phyloP scores from a whole-genome alignment of 2,329 filamentous ascomycete genomes.

The Davidsoniella australis region DNA sequence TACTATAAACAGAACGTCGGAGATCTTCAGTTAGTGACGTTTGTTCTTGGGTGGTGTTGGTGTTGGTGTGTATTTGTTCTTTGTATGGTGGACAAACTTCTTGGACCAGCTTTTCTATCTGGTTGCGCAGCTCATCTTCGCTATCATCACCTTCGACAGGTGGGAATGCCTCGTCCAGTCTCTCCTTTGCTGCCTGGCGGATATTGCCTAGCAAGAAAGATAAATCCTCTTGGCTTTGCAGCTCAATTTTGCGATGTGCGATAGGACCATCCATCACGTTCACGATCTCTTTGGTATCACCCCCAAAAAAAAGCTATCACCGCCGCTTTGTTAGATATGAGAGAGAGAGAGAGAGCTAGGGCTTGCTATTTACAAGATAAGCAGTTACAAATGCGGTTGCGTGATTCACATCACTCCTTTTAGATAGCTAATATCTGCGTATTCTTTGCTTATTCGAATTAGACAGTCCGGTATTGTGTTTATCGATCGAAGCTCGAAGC shows the following conservation, averaged over 20 bases:
- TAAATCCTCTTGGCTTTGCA: slow-evolving; percentile 60
- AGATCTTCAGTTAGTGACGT: neutral
- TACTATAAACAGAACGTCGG: slow-evolving; percentile 26
- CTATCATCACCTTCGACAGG: slow-evolving; percentile 29
- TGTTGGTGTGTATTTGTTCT: neutral
- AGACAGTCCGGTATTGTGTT: too few species aligned
- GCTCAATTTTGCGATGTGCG: slow-evolving; percentile 57
- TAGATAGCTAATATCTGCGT: too few species aligned
- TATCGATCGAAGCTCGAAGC: too few species aligned
- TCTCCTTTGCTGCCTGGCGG: slow-evolving; percentile 47
- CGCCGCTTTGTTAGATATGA: too few species aligned
- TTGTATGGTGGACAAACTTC: slow-evolving; percentile 26
- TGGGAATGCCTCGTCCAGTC: slow-evolving; percentile 52
- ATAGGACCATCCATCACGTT: slow-evolving; percentile 22
- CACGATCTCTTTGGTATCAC: too few species aligned
- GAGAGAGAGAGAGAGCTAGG: too few species aligned
- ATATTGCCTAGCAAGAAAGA: slow-evolving; percentile 53
- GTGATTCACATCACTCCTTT: too few species aligned
- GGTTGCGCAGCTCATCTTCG: slow-evolving; percentile 39
- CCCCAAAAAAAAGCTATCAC: too few species aligned
- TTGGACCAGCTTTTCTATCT: slow-evolving; percentile 42
- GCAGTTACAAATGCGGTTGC: too few species aligned
- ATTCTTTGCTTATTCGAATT: too few species aligned
- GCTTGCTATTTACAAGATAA: too few species aligned
- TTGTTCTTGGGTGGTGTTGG: neutral